A percentile compares a stretch with the other conserved stretches of the same genome.
Evolutionary conservation across 2,329 filamentous ascomycete species (phyloP).

Genomic region (Xylariomycetidae sp.): DNA sequence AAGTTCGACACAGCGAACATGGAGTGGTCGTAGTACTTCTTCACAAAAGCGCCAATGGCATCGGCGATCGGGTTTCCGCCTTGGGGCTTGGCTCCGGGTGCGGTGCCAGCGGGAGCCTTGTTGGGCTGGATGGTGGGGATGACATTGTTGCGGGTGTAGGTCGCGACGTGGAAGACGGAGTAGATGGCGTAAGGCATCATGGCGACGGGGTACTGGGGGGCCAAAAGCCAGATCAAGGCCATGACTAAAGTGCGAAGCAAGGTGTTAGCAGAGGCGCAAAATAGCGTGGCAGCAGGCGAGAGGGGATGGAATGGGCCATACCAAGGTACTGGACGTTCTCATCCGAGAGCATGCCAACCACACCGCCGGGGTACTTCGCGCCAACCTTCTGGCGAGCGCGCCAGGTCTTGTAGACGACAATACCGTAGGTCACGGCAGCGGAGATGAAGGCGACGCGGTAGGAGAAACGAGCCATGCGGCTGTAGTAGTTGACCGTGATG

Average conservation of each 20-base stretch:
- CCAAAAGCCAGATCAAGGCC: constrained; percentile 92
- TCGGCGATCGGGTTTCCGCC: constrained; percentile 66
- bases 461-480: constrained; percentile 68
- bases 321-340: constrained; percentile 98
- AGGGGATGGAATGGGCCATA: constrained; percentile 44
- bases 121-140: constrained; percentile 79
- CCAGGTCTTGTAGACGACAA: constrained; percentile 97
- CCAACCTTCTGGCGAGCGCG: constrained; percentile 75
- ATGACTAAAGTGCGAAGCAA: constrained; percentile 47
- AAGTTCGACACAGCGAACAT: constrained; percentile 90
- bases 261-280: not conserved
- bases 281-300: not conserved
- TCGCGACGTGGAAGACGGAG: constrained; percentile 96
- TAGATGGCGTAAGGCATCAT: constrained; percentile 94
- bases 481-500: constrained; percentile 81
- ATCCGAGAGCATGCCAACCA: constrained; percentile 66
- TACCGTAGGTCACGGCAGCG: constrained; percentile 88
- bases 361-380: constrained; percentile 53
- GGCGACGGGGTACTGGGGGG: constrained; percentile 81
- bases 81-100: constrained; percentile 50
- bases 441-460: constrained; percentile 90
- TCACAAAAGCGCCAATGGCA: constrained; percentile 86
- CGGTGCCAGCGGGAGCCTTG: constrained; percentile 48
- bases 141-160: constrained; percentile 89
- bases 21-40: constrained; percentile 93